phyloP scores from a whole-genome alignment of 106 monocot species.

The Dendrobium huoshanense region DNA sequence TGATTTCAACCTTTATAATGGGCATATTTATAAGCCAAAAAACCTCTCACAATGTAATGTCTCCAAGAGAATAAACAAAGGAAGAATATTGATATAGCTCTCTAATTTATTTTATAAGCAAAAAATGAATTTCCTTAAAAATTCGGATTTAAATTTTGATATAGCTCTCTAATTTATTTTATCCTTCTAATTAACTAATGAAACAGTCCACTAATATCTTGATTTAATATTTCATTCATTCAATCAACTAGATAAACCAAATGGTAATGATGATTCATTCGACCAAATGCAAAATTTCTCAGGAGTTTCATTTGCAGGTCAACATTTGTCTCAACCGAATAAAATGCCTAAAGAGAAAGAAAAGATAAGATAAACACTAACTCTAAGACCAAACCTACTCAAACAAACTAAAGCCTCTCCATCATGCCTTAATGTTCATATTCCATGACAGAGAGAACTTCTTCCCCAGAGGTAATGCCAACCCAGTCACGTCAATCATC shows the following conservation, averaged over 20 bases:
- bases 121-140: too few species aligned
- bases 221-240: not conserved
- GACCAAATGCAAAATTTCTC: not conserved
- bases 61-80: too few species aligned
- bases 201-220: not conserved
- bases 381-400: not conserved
- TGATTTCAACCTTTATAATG: too few species aligned
- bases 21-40: too few species aligned
- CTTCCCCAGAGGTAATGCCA: slow-evolving; percentile 76
- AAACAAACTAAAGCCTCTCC: not conserved
- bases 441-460: slow-evolving; percentile 75
- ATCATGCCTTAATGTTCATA: slow-evolving; percentile 37
- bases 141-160: too few species aligned
- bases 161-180: too few species aligned
- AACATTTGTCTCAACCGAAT: not conserved
- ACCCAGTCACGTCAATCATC: slow-evolving; percentile 63
- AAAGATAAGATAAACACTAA: not conserved
- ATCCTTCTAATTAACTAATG: not conserved
- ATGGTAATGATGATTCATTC: not conserved
- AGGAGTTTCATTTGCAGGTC: not conserved
- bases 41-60: too few species aligned
- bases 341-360: not conserved
- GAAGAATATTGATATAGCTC: too few species aligned
- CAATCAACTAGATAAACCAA: not conserved
- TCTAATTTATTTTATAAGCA: too few species aligned